Base-by-base conservation (phyloP, 208 protist genomes). In the Trypanosoma congolense region DNA sequence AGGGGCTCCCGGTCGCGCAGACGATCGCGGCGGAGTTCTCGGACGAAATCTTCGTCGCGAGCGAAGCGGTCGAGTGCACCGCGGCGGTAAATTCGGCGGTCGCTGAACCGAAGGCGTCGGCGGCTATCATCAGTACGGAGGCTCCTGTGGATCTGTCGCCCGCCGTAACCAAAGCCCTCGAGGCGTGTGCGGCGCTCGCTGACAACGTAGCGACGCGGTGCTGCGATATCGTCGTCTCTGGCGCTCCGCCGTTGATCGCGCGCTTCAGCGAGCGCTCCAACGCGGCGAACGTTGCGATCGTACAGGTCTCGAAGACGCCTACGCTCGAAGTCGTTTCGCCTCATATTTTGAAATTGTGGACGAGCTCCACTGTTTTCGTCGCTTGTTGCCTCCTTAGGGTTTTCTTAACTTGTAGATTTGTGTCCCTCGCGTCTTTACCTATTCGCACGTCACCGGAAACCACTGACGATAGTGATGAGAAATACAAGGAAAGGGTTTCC, bases 161-260 rank as follows among this genome's bases (percentile, higher is more conserved):
- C 83, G 28, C 83, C 83, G 19, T 77, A 76, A 36, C 87, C 87
- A 46, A 94, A 94, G 70, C 87, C 87, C 65, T 90, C 81, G 0
- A 78, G 40, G 10, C 74, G 87, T 29, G 79, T 83, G 26, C 66
- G 70, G 56, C 71, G 72, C 60, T 83, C 87, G 28, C 75, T 92
- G 47, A 94, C 82, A 10, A 92, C 49, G 49, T 76, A 94, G 47
- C 75, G 79, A 36, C 87, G 83, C 5, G 87, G 87, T 2, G 83
- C 87, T 29, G 45, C 38, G 28, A 58, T 44, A 38, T 81, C 73
- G 35, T 83, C 77, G 22, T 73, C 68, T 9, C 56, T 31, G 53
- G 46, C 63, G 26, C 44, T 56, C 55, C 83, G 67, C 41, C 78
- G 76, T 35, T 76, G 67, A 53, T 89, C 82, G 35, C 84, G 79